Percentiles rank a stretch among this genome's conserved stretches.
These are phyloP conservation scores for Phytophthora pinifolia DNA, from an alignment of 352 stramenopile species.

Conservation along the genomic window DNA sequence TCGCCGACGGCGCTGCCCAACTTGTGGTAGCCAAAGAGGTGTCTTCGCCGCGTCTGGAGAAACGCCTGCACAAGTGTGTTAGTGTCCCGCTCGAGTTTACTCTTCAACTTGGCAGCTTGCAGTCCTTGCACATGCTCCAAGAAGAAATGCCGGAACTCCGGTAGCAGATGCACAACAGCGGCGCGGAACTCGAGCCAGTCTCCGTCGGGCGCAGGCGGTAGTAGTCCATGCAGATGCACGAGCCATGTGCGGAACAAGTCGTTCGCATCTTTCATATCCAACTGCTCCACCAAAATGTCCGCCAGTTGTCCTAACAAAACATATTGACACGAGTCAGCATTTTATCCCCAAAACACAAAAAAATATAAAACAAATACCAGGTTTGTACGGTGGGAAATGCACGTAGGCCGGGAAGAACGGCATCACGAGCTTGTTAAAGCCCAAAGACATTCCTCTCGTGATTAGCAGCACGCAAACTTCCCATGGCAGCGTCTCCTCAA, in stretches of 20 bases:
- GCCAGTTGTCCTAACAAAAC: constrained; percentile 47
- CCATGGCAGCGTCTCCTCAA: constrained; percentile 48
- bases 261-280: constrained; percentile 39
- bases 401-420: constrained; percentile 57
- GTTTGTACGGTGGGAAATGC: constrained; percentile 59
- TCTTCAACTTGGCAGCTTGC: constrained; percentile 25
- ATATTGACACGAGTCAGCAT: constrained; percentile 1
- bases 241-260: constrained; percentile 59
- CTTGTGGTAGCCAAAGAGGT: constrained; percentile 73
- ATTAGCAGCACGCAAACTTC: constrained; percentile 61
- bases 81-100: constrained; percentile 38
- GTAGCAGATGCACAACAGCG: constrained; percentile 53
- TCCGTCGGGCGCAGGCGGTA: constrained; percentile 45
- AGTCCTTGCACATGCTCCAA: constrained; percentile 13
- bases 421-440: constrained; percentile 57
- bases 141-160: constrained; percentile 41
- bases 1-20: constrained; percentile 21
- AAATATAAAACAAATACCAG: constrained; percentile 22
- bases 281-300: constrained; percentile 61
- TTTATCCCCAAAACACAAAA: neutral
- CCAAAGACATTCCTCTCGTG: constrained; percentile 63
- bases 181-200: constrained; percentile 72
- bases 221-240: constrained; percentile 43
- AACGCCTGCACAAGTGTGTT: constrained; percentile 40
- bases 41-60: constrained; percentile 45